Conservation (phyloP, 2,329 filamentous ascomycete genomes). For the Cladosporium sphaerospermum region DNA sequence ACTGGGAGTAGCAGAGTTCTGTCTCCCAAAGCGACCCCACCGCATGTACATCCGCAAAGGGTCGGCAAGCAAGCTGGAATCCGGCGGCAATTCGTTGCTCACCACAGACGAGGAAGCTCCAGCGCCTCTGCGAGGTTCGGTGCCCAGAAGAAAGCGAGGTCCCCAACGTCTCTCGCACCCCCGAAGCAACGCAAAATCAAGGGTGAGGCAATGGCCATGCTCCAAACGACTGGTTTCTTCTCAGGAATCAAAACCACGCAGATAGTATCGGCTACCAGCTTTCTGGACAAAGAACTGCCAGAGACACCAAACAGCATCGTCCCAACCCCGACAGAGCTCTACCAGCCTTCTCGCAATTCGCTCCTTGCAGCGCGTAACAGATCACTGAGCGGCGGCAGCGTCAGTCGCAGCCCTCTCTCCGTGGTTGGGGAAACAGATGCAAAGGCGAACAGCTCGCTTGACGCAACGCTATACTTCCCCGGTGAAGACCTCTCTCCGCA, state of each 20-base stretch:
- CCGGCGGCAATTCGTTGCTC: background rate
- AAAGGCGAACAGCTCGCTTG: slow-evolving; percentile 9
- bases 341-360: slow-evolving; percentile 12
- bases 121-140: background rate
- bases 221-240: slow-evolving; percentile 27
- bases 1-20: slow-evolving; percentile 5
- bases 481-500: slow-evolving; percentile 13
- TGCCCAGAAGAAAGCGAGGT: background rate
- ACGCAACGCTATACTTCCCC: background rate
- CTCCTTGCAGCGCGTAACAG: background rate
- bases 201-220: slow-evolving; percentile 28
- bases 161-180: background rate
- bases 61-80: slow-evolving; percentile 1
- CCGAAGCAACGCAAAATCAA: slow-evolving; percentile 13
- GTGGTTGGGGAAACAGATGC: slow-evolving; percentile 18
- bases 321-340: slow-evolving; percentile 21
- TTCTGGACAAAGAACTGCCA: slow-evolving; percentile 21
- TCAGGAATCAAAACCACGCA: slow-evolving; percentile 11
- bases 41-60: background rate
- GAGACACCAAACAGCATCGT: slow-evolving; percentile 19
- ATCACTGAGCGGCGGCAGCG: background rate
- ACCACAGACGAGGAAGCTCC: slow-evolving; percentile 2
- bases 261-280: slow-evolving; percentile 20
- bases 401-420: slow-evolving; percentile 19
- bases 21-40: background rate